Evolutionary conservation across 2,329 filamentous ascomycete genomes (phyloP).

Genomic region (Colletotrichum spinosum): DNA sequence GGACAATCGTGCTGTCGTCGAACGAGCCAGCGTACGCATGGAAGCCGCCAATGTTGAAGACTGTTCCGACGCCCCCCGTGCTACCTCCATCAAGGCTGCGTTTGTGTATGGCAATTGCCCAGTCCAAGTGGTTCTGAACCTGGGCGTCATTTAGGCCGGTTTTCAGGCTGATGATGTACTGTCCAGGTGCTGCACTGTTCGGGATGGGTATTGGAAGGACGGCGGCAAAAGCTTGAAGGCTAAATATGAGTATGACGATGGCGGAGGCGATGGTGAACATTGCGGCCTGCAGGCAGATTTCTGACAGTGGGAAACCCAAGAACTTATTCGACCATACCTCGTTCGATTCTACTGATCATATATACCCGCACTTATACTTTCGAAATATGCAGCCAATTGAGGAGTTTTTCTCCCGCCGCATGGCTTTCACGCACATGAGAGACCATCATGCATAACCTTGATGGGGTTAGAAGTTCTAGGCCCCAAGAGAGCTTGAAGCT

Average conservation of each 20-base stretch:
- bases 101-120: conserved; percentile 49
- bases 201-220: conserved; percentile 10
- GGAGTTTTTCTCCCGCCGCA: too few species aligned
- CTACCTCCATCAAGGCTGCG: conserved; percentile 50
- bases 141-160: conserved; percentile 44
- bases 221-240: conserved; percentile 1
- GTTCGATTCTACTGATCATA: too few species aligned
- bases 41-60: conserved; percentile 51
- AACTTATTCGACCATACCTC: not conserved
- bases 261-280: conserved; percentile 11
- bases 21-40: conserved; percentile 57
- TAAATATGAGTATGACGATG: not conserved
- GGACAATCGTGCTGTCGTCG: conserved; percentile 53
- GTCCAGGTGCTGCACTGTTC: conserved; percentile 10
- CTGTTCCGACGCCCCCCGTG: conserved; percentile 52
- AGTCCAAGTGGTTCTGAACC: conserved; percentile 49
- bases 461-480: too few species aligned
- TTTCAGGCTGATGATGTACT: conserved; percentile 27
- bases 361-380: not conserved
- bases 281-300: not conserved
- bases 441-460: too few species aligned
- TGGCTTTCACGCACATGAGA: too few species aligned
- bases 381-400: not conserved
- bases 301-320: not conserved
- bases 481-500: too few species aligned